Base-by-base conservation (phyloP, 169 alveolate genomes). In the Cryptosporidium viatorum region DNA sequence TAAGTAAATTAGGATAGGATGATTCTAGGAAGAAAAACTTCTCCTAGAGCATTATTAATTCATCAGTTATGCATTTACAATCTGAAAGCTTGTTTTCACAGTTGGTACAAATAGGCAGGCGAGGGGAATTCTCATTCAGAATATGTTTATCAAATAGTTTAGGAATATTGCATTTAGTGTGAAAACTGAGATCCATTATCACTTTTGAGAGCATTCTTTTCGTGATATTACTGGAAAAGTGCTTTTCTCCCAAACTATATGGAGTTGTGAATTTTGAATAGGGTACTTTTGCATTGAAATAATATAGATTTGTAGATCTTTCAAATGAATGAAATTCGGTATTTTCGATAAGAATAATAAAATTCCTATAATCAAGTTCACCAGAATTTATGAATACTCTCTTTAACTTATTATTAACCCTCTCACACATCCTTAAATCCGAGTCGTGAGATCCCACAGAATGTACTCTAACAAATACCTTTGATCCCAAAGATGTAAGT, bases 361-460 rank as follows among this genome's bases (percentile, higher is more conserved):
- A 52, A 45, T 33, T 37, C 70, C 37, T 80, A 45, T 62, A 80
- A 23, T 48, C 41, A 5, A 29, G n/a, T 41, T 43, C 23, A 3
- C 41, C 26, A n/a, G 45, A 23, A 26, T 59, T 14, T 80, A 21
- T 37, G 21, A 65, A 60, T 23, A 18, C 12, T 21, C 31, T 80
- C 21, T 29, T 59, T 62, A 80, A 21, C 23, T 41, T 80, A 29
- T 23, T 26, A 26, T 41, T 37, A 1, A 41, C 26, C 35, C 75
- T 80, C 29, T 80, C 59, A 29, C 89, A 80, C 89, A 80, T 80
- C 43, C 89, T 59, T 12, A 62, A 29, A 16, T 80, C 80, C 14
- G 89, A 80, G 2, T 80, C 75, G 29, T 62, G 31, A 80, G 37
- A 45, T 33, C 74, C 89, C 39, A 48, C 5, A n/a, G 89, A 39